Conservation (phyloP, 2,329 filamentous ascomycete species). For the Myriosclerotinia duriaeana region DNA sequence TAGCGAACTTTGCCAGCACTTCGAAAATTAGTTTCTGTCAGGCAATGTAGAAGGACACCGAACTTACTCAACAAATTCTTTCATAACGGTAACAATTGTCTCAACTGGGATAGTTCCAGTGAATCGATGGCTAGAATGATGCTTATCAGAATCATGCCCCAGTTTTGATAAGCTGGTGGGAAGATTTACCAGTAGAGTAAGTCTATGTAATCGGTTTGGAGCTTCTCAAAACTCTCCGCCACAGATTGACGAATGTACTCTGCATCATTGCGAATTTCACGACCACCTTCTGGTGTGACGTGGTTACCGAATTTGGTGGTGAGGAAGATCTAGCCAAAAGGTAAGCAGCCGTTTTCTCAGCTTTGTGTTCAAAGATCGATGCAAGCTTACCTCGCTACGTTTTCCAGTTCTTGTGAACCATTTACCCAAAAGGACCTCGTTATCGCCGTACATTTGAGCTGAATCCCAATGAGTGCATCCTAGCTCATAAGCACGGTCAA, state of each 20-base stretch:
- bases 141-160: not conserved
- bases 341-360: slow-evolving; percentile 39
- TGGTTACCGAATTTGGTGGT: slow-evolving; percentile 41
- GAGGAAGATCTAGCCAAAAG: slow-evolving; percentile 45
- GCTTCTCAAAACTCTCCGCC: slow-evolving; percentile 23
- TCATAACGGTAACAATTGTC: slow-evolving; percentile 42
- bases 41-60: not conserved
- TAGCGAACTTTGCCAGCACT: slow-evolving; percentile 55
- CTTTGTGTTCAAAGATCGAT: slow-evolving; percentile 36
- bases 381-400: slow-evolving; percentile 17
- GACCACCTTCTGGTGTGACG: slow-evolving; percentile 22
- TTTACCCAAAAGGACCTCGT: slow-evolving; percentile 48
- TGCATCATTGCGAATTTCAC: slow-evolving; percentile 21
- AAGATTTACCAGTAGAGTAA: slow-evolving; percentile 22
- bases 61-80: slow-evolving; percentile 24
- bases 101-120: slow-evolving; percentile 44
- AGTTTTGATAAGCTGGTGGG: not conserved
- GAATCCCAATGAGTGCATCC: slow-evolving; percentile 43
- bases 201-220: slow-evolving; percentile 26
- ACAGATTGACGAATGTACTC: slow-evolving; percentile 24
- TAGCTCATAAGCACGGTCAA: slow-evolving; percentile 43
- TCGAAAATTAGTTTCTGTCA: slow-evolving; percentile 41
- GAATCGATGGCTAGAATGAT: slow-evolving; percentile 40
- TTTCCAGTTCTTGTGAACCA: slow-evolving; percentile 46
- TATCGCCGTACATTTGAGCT: slow-evolving; percentile 41